Evolutionary conservation across 1,284 basidiomycete genomes (phyloP).

Genomic region (Anthracocystis panici-leucophaei): DNA sequence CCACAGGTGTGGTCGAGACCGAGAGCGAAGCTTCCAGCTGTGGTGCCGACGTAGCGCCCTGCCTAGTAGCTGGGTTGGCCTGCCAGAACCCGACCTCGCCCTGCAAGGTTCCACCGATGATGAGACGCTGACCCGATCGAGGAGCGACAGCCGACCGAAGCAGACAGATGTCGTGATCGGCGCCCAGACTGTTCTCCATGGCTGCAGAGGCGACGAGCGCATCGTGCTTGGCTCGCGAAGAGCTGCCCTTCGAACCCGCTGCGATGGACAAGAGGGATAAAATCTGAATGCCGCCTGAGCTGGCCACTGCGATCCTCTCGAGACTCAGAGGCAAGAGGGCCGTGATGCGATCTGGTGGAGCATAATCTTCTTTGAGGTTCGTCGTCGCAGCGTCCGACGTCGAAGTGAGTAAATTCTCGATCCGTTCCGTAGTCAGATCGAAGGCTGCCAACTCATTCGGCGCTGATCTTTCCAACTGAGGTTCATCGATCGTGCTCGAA

Average conservation of each 20-base stretch:
- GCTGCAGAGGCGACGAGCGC: neutral
- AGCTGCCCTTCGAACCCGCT: neutral
- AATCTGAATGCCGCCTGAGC: constrained; percentile 20
- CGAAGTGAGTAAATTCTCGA: constrained; percentile 18
- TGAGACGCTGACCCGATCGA: constrained; percentile 37
- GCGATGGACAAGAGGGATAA: constrained; percentile 23
- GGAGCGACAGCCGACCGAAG: constrained; percentile 45
- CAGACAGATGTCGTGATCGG: constrained; percentile 27
- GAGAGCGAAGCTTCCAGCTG: constrained; percentile 78
- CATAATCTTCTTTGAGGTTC: neutral
- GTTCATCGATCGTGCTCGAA: neutral
- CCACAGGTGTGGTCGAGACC: constrained; percentile 77
- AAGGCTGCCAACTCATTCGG: constrained; percentile 18
- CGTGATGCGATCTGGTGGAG: constrained; percentile 14
- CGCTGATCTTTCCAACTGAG: neutral
- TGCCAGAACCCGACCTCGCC: constrained; percentile 70
- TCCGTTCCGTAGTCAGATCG: constrained; percentile 14
- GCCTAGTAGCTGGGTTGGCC: constrained; percentile 1
- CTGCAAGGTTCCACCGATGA: constrained; percentile 52
- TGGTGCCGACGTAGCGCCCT: constrained; percentile 65
- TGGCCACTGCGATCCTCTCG: constrained; percentile 36
- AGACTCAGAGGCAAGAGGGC: constrained; percentile 43
- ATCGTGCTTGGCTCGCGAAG: neutral
- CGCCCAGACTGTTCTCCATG: constrained; percentile 20
- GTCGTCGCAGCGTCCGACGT: neutral